A percentile compares a stretch with the other conserved stretches of the same genome.
Conservation (phyloP, 2,329 filamentous ascomycete genomes). For the Claviceps purpurea region DNA sequence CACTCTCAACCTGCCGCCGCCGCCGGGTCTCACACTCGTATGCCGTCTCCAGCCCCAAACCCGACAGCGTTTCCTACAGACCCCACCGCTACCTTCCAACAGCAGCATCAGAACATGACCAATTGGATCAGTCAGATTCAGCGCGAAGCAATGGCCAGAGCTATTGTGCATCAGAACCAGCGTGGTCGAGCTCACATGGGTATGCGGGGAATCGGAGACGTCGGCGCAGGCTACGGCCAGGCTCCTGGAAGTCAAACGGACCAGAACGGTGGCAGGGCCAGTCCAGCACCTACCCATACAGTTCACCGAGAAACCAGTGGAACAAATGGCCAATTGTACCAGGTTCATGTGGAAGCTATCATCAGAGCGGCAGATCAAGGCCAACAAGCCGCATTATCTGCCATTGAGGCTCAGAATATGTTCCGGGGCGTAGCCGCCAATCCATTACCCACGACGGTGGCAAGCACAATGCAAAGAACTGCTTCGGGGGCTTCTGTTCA, state of each 20-base stretch:
- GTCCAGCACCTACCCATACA: conserved; percentile 14
- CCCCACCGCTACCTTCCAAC: conserved; percentile 19
- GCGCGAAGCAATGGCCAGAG: conserved; percentile 29
- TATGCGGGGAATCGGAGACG: conserved; percentile 27
- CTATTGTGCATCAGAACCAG: conserved; percentile 30
- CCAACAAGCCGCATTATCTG: conserved; percentile 20
- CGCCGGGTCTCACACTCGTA: conserved; percentile 16
- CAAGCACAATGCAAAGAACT: conserved; percentile 38
- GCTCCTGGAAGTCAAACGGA: conserved; percentile 10
- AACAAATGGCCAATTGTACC: conserved; percentile 21
- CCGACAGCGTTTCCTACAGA: conserved; percentile 12
- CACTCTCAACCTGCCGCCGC: conserved; percentile 14
- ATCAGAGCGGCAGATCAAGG: conserved; percentile 12
- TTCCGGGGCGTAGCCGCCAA: conserved; percentile 31
- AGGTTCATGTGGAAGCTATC: conserved; percentile 23
- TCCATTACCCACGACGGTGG: conserved; percentile 32
- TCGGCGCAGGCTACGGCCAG: conserved; percentile 7
- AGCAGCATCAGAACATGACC: conserved; percentile 29
- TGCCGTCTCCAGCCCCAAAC: conserved; percentile 17
- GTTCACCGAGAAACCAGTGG: conserved; percentile 20
- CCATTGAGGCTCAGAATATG: conserved; percentile 32
- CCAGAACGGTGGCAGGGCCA: conserved; percentile 13
- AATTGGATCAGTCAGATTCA: conserved; percentile 35
- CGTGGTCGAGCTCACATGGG: conserved; percentile 26
- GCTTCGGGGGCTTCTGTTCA: conserved; percentile 32